phyloP scores from a whole-genome alignment of 2,329 filamentous ascomycete genomes.

The Pseudopithomyces maydicus region DNA sequence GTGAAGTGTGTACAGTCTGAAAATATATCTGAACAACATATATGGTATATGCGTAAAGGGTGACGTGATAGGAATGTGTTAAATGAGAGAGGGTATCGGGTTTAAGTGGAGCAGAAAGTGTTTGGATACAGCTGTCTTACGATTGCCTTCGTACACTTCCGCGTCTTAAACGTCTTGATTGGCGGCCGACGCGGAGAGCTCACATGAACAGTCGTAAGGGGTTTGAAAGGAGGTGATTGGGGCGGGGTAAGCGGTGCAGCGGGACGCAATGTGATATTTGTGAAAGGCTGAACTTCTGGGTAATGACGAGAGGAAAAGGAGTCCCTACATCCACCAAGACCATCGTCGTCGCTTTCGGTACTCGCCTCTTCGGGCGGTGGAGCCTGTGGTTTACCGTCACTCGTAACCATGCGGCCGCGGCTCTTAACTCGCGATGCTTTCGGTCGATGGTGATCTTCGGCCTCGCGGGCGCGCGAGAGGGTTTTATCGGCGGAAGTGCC shows the following conservation, averaged over 20 bases:
- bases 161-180: conserved; percentile 24
- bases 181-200: conserved; percentile 29
- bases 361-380: conserved; percentile 70
- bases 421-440: conserved; percentile 65
- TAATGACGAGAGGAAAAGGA: conserved; percentile 39
- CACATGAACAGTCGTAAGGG: conserved; percentile 36
- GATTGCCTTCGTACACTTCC: conserved; percentile 23
- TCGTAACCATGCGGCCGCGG: conserved; percentile 73
- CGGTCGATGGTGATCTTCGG: conserved; percentile 54
- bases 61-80: not conserved
- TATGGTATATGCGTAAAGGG: conserved; percentile 9
- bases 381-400: conserved; percentile 54
- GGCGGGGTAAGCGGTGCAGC: conserved; percentile 38
- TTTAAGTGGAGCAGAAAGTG: conserved; percentile 10
- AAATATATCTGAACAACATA: conserved; percentile 14
- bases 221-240: conserved; percentile 41
- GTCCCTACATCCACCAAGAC: conserved; percentile 81
- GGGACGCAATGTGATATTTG: conserved; percentile 18
- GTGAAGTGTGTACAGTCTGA: not conserved
- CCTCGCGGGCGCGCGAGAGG: conserved; percentile 65
- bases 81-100: not conserved
- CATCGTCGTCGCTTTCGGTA: conserved; percentile 80
- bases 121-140: conserved; percentile 27
- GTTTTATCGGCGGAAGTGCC: conserved; percentile 58
- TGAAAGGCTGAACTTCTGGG: conserved; percentile 23